These are phyloP conservation scores for Microstroma glucosiphilum DNA, from an alignment of 1,284 basidiomycete genomes.

Conservation along the genomic window DNA sequence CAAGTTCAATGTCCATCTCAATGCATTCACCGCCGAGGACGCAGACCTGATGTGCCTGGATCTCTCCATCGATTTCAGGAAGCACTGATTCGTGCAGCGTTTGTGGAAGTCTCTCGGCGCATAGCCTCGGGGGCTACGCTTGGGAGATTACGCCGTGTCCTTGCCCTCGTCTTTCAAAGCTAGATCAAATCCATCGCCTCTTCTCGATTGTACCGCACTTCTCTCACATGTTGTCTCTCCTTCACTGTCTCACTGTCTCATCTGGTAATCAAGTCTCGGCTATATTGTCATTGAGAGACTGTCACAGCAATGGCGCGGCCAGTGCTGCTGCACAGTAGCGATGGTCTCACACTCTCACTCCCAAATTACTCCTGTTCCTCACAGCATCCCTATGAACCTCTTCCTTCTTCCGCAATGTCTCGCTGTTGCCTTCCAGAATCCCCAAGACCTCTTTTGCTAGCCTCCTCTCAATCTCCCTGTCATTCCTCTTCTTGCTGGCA, in stretches of 20 bases:
- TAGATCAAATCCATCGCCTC: too few species aligned
- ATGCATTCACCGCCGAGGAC: constrained; percentile 70
- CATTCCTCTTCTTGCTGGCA: constrained; percentile 50
- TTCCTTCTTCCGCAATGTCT: constrained; percentile 49
- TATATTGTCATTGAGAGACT: too few species aligned
- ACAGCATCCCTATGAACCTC: constrained; percentile 65
- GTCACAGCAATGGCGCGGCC: too few species aligned
- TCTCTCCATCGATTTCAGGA: constrained; percentile 59
- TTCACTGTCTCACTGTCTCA: too few species aligned
- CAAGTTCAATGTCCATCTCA: constrained; percentile 72
- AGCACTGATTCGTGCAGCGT: not conserved
- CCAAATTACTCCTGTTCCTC: constrained; percentile 63
- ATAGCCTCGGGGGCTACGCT: too few species aligned
- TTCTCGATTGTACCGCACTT: too few species aligned
- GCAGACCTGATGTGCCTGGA: constrained; percentile 74
- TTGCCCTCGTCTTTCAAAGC: too few species aligned
- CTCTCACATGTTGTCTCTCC: too few species aligned
- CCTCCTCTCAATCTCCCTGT: constrained; percentile 47
- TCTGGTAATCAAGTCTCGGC: too few species aligned
- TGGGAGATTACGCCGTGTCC: too few species aligned
- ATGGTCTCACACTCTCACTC: constrained; percentile 22
- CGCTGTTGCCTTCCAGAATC: constrained; percentile 50
- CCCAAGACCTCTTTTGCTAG: constrained; percentile 51
- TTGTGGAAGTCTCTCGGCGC: too few species aligned
- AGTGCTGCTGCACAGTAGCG: too few species aligned